Evolutionary conservation across 345 rosid genomes (phyloP).

Genomic region (Syzygium grande): DNA sequence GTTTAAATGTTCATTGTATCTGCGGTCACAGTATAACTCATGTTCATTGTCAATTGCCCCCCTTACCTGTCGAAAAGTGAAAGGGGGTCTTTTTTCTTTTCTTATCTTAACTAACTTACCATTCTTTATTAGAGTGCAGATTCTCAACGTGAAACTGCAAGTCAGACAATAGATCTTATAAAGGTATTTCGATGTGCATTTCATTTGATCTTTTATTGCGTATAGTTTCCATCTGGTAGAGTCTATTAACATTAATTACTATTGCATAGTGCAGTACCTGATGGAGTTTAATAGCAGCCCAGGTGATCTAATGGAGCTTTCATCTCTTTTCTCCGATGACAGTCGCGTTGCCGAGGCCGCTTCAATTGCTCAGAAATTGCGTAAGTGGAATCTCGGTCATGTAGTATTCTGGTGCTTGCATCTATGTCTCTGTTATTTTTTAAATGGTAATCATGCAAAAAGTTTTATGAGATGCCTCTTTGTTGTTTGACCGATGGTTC

Average conservation of each 20-base stretch:
- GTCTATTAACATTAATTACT: neutral
- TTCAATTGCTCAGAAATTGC: constrained; percentile 92
- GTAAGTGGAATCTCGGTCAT: constrained; percentile 32
- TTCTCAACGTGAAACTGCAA: constrained; percentile 98
- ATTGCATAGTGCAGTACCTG: constrained; percentile 60
- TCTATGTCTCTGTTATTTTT: neutral
- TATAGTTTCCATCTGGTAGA: neutral
- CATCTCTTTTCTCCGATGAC: constrained; percentile 96
- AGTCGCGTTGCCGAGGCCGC: constrained; percentile 99
- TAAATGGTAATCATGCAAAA: neutral
- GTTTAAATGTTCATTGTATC: neutral
- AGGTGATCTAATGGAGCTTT: constrained; percentile 97
- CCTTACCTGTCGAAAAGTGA: neutral
- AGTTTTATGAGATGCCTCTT: no score
- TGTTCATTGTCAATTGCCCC: neutral
- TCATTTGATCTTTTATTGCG: neutral
- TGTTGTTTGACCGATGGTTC: no score
- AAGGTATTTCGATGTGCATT: constrained; percentile 45
- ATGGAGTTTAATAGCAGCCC: constrained; percentile 99
- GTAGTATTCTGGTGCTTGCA: neutral
- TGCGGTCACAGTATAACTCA: neutral
- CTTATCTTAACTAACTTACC: neutral
- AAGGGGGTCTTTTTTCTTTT: neutral
- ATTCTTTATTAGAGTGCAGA: constrained; percentile 78
- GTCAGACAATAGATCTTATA: constrained; percentile 95